phyloP scores from a whole-genome alignment of 2,329 filamentous ascomycete genomes.

The Elsinoe ampelina region DNA sequence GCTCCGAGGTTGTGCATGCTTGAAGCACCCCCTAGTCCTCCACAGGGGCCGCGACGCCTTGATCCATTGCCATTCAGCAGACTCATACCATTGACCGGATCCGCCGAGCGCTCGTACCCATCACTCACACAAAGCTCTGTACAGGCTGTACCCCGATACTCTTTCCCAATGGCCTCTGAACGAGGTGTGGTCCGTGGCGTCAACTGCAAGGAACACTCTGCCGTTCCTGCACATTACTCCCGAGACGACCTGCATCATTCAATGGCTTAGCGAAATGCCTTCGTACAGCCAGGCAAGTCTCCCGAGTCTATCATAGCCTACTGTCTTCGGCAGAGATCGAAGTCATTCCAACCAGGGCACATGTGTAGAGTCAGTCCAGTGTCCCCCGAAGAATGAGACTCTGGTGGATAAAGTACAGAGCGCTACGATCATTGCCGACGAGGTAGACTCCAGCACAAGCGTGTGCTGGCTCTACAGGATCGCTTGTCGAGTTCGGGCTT shows the following conservation, averaged over 20 bases:
- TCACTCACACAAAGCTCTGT: constrained; percentile 30
- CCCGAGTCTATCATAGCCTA: no score
- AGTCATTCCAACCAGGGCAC: no score
- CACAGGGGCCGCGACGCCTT: constrained; percentile 30
- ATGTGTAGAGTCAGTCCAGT: no score
- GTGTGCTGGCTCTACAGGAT: no score
- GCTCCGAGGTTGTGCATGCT: constrained; percentile 25
- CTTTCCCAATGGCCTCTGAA: constrained; percentile 31
- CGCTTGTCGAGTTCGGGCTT: no score
- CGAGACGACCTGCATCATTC: constrained; percentile 6
- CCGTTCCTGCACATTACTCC: constrained; percentile 13
- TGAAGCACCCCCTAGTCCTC: constrained; percentile 22
- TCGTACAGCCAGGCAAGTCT: no score
- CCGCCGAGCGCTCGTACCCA: constrained; percentile 21
- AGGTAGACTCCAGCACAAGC: no score
- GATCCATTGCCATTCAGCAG: constrained; percentile 27
- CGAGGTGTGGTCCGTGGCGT: constrained; percentile 29
- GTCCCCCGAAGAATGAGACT: no score
- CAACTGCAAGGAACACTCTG: constrained; percentile 25
- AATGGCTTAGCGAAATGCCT: constrained; percentile 12
- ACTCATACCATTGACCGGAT: constrained; percentile 17
- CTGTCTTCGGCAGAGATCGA: no score
- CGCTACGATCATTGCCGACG: no score
- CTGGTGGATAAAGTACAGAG: no score
- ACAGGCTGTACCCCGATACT: constrained; percentile 31